These are phyloP conservation scores for Tolypocladium cylindrosporum DNA, from an alignment of 2,329 filamentous ascomycete species.

Conservation along the genomic window DNA sequence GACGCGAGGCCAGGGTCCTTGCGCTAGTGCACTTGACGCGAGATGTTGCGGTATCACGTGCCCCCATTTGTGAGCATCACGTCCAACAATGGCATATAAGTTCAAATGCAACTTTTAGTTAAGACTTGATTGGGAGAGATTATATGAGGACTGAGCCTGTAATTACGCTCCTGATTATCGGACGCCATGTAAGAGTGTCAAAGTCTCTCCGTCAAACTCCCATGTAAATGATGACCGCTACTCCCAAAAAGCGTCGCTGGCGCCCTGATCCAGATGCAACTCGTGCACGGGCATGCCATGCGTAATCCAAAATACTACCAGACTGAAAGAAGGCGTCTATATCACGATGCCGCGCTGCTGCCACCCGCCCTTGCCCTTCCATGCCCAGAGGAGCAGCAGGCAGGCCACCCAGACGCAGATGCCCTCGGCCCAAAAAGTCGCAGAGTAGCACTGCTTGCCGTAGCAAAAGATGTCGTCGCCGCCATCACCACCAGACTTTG, in stretches of 20 bases:
- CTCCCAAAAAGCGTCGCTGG: not conserved
- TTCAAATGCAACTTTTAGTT: not conserved
- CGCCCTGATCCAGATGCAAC: not conserved
- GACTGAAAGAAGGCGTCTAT: slow-evolving; percentile 11
- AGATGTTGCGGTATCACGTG: slow-evolving; percentile 20
- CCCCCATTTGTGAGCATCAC: not conserved
- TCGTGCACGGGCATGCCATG: not conserved
- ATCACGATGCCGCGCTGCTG: slow-evolving; percentile 62
- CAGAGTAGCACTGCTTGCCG: slow-evolving; percentile 70
- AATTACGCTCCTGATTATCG: not conserved
- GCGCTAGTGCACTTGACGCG: slow-evolving; percentile 10
- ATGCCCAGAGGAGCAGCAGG: slow-evolving; percentile 63
- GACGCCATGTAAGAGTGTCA: not conserved
- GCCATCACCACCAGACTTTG: slow-evolving; percentile 13
- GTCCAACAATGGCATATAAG: not conserved
- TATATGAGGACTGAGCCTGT: too few relatives aligned
- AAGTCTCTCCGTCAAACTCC: not conserved
- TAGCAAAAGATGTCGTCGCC: slow-evolving; percentile 59
- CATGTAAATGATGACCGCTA: not conserved
- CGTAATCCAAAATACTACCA: not conserved
- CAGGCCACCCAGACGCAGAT: slow-evolving; percentile 70
- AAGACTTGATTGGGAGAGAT: not conserved
- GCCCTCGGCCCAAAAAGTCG: slow-evolving; percentile 80
- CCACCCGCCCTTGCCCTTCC: slow-evolving; percentile 73
- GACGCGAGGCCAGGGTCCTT: not conserved